A percentile compares a stretch with the other conserved stretches of the same genome.
Conservation (phyloP, 768 basidiomycete species). For the Albatrellus ellisii region DNA sequence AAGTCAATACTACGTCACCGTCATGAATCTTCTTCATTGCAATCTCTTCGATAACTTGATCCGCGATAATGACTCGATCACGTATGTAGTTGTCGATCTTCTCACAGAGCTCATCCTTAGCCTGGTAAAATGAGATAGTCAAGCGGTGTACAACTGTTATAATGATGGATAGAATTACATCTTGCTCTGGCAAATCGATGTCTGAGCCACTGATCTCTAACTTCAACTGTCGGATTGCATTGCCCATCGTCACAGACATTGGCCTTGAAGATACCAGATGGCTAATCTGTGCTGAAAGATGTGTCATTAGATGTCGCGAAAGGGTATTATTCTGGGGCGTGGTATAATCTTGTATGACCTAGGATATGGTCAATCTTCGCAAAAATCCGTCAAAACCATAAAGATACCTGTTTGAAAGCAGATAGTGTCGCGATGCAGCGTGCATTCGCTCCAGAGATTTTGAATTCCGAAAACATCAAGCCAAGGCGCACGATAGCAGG, state of each 20-base stretch:
- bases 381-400: conserved; percentile 7
- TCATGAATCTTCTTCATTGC: conserved; percentile 91
- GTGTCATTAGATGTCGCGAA: conserved; percentile 82
- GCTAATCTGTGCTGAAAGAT: conserved; percentile 87
- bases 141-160: neutral
- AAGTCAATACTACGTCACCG: conserved; percentile 86
- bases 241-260: conserved; percentile 90
- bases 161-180: conserved; percentile 37
- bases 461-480: conserved; percentile 83
- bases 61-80: conserved; percentile 87
- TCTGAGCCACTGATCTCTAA: conserved; percentile 87
- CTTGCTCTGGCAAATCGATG: conserved; percentile 89
- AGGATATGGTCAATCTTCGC: conserved; percentile 11
- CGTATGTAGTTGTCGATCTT: conserved; percentile 91
- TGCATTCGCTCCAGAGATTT: conserved; percentile 90
- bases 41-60: conserved; percentile 82
- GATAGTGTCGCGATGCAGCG: conserved; percentile 86
- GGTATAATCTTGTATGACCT: conserved; percentile 87
- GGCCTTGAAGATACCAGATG: conserved; percentile 81
- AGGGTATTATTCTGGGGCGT: conserved; percentile 82
- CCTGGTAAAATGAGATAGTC: conserved; percentile 32
- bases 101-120: conserved; percentile 69
- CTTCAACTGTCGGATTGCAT: conserved; percentile 89
- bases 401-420: conserved; percentile 79
- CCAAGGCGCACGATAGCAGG: conserved; percentile 80